Percentiles rank a stretch among this genome's conserved stretches.
These are phyloP conservation scores for Marasmius tenuissimus DNA, from an alignment of 1,284 basidiomycete genomes.

Conservation along the genomic window DNA sequence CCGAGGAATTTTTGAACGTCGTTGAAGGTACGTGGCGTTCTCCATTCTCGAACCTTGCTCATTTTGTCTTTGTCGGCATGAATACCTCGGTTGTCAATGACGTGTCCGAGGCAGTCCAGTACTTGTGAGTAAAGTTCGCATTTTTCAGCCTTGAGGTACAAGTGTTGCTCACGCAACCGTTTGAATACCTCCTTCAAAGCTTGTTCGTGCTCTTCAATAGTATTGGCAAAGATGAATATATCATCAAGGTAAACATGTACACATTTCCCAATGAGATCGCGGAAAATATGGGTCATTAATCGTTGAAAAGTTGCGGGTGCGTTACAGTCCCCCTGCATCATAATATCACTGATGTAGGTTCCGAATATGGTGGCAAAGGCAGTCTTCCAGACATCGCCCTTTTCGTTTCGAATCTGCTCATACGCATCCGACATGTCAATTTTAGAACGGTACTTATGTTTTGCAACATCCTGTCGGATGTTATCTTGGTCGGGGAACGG, in stretches of 20 bases:
- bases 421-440: conserved; percentile 16
- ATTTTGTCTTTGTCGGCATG: conserved; percentile 25
- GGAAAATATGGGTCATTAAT: conserved; percentile 25
- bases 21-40: conserved; percentile 28
- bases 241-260: not conserved
- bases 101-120: conserved; percentile 31
- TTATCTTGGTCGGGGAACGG: conserved; percentile 27
- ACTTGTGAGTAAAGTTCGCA: conserved; percentile 29
- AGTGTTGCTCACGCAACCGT: conserved; percentile 12
- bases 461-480: not conserved
- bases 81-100: conserved; percentile 27
- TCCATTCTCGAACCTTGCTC: conserved; percentile 27
- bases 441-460: not conserved
- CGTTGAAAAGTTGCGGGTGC: conserved; percentile 23
- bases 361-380: conserved; percentile 19
- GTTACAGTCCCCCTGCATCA: conserved; percentile 14
- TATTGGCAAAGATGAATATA: not conserved
- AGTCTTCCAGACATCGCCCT: conserved; percentile 14
- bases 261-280: conserved; percentile 20
- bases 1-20: conserved; percentile 42
- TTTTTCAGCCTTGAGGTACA: conserved; percentile 29
- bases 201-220: conserved; percentile 24
- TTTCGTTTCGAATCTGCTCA: conserved; percentile 3
- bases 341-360: conserved; percentile 17
- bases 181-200: conserved; percentile 17